Base-by-base conservation (phyloP, 2,329 filamentous ascomycete genomes). In the Fusarium sp. region DNA sequence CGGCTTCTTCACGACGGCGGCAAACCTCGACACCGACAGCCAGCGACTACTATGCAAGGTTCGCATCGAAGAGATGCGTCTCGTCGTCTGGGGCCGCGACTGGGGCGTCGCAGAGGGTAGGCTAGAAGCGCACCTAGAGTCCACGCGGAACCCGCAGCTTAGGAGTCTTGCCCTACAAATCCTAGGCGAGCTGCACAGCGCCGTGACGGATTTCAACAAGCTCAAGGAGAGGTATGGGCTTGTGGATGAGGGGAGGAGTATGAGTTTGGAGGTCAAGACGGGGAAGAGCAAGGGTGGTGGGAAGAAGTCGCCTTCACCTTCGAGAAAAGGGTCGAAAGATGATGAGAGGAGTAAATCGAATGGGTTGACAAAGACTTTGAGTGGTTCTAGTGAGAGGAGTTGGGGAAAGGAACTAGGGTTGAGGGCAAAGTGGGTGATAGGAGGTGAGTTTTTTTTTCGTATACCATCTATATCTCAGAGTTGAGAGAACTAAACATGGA, bases 11-110 rank as follows among this genome's bases (percentile, higher is more conserved):
- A 83, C 83, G 18, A 78, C 81, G 18, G 85, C 85, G 2, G 76
- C 80, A 45, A 82, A 85, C 56, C 78, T 86, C n/a, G 84, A 85
- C 67, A 77, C 77, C 24, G 85, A 87, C 76, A 82, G 81, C 68
- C 83, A 85, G 76, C 82, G 83, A 43, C 78, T 87, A 35, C 78
- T 85, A 50, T 86, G 85, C 80, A 87, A 87, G 75, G 84, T 87
- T 64, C 83, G 84, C 60, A 87, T 87, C 75, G 85, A 87, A 79
- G 85, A 87, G 82, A 86, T 85, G 84, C 82, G 85, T 5, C 81
- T 87, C 39, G 77, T 85, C 33, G 84, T 86, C 67, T 87, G 85
- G 85, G 85, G 85, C 20, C 78, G 85, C 35, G 84, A 86, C 72
- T 87, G 85, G 85, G 85, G 85, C 27, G 84, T 87, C 37, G 81